phyloP scores from a whole-genome alignment of 2,329 filamentous ascomycete genomes.

The Drechslera avenae region DNA sequence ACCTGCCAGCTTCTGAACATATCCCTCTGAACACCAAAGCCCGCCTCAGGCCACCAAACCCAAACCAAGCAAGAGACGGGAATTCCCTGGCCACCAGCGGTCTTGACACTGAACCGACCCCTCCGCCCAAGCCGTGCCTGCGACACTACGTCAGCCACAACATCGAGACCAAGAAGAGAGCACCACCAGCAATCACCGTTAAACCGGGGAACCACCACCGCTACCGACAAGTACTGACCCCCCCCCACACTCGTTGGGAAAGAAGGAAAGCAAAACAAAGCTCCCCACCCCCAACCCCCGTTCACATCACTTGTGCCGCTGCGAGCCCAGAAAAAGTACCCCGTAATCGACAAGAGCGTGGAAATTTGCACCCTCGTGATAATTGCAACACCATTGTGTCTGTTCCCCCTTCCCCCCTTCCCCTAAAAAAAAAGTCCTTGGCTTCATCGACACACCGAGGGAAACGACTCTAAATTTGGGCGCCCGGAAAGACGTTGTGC shows the following conservation, averaged over 20 bases:
- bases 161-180: conserved; percentile 20
- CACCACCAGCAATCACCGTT: conserved; percentile 7
- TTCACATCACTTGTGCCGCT: neutral
- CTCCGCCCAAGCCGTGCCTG: conserved; percentile 25
- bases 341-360: neutral
- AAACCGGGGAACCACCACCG: neutral
- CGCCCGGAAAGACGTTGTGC: conserved; percentile 25
- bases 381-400: conserved; percentile 6
- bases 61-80: conserved; percentile 28
- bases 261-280: neutral
- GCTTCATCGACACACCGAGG: conserved; percentile 20
- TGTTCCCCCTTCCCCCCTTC: too few species aligned
- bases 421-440: conserved; percentile 20
- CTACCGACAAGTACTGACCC: neutral
- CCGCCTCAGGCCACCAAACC: too few species aligned
- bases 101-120: conserved; percentile 11
- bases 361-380: conserved; percentile 1
- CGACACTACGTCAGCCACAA: conserved; percentile 35
- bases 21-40: conserved; percentile 11
- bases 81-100: conserved; percentile 14
- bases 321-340: neutral
- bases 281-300: too few species aligned
- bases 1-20: conserved; percentile 27
- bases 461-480: conserved; percentile 12
- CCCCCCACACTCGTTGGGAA: neutral